A percentile compares a stretch with the other conserved stretches of the same genome.
Evolutionary conservation across 331 rosid species (phyloP).

Genomic region (Phaseolus coccineus): DNA sequence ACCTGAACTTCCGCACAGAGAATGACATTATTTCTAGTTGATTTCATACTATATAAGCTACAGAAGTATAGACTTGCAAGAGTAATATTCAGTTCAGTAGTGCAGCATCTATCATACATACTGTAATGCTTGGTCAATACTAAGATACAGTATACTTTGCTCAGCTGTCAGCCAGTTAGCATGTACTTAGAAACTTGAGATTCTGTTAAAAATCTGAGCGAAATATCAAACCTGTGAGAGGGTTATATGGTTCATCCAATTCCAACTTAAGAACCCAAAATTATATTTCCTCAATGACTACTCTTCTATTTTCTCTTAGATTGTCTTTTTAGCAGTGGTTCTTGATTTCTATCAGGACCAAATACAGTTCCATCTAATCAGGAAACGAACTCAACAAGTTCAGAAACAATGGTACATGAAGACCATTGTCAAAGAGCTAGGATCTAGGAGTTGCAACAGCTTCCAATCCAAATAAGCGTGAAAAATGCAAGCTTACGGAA

Average conservation of each 20-base stretch:
- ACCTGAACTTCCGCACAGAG: background rate
- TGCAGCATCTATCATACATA: background rate
- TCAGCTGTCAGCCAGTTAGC: background rate
- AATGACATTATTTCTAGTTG: slow-evolving; percentile 2
- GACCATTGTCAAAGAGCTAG: too few relatives aligned
- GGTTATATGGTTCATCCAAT: background rate
- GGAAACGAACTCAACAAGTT: background rate
- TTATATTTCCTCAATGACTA: background rate
- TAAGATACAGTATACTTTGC: background rate
- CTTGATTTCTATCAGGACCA: background rate
- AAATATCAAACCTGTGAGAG: background rate
- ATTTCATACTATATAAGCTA: background rate
- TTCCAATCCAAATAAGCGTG: too few relatives aligned
- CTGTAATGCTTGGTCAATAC: background rate
- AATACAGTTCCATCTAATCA: background rate
- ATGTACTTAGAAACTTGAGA: background rate
- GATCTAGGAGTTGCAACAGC: too few relatives aligned
- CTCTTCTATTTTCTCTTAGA: background rate
- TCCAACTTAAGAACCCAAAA: background rate
- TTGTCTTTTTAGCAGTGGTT: background rate
- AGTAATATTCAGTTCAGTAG: background rate
- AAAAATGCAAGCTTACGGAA: slow-evolving; percentile 18
- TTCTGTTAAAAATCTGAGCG: background rate
- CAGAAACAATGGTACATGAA: background rate
- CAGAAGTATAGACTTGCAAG: background rate